Percentiles rank a stretch among this genome's conserved stretches.
Conservation (phyloP, 179 eudicot genomes). For the Silene vulgaris region DNA sequence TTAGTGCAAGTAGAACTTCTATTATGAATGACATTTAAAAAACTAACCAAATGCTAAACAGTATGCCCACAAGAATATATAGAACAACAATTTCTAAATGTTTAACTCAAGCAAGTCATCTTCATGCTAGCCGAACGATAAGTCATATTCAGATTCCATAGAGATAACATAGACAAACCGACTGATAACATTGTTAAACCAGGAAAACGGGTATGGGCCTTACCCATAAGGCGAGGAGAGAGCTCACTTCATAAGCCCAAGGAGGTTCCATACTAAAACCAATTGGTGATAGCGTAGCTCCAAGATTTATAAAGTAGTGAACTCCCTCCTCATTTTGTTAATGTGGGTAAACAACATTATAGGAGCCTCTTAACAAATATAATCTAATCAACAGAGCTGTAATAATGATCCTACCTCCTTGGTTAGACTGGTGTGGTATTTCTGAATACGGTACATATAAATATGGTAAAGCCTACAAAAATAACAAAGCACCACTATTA, state of each 20-base stretch:
- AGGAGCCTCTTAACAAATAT: not conserved
- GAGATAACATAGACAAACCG: not conserved
- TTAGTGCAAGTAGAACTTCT: not conserved
- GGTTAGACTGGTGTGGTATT: constrained; percentile 41
- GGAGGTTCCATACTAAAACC: too few species aligned
- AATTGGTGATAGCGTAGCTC: too few species aligned
- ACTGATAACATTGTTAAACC: too few species aligned
- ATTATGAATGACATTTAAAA: not conserved
- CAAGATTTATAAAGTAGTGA: too few species aligned
- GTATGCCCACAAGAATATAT: too few species aligned
- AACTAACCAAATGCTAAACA: not conserved
- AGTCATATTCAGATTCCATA: not conserved
- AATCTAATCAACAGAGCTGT: not conserved
- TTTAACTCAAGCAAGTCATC: not conserved
- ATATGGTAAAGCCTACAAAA: constrained; percentile 80
- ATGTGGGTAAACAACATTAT: not conserved
- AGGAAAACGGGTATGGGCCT: too few species aligned
- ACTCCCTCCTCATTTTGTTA: too few species aligned
- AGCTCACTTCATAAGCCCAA: too few species aligned
- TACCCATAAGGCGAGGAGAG: too few species aligned
- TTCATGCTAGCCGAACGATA: not conserved
- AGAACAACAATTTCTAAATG: not conserved
- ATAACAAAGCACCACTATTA: constrained; percentile 14
- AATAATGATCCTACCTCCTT: constrained; percentile 41
- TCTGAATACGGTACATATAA: constrained; percentile 74